phyloP scores from a whole-genome alignment of 179 eudicot species.

The Actinidia chinensis region DNA sequence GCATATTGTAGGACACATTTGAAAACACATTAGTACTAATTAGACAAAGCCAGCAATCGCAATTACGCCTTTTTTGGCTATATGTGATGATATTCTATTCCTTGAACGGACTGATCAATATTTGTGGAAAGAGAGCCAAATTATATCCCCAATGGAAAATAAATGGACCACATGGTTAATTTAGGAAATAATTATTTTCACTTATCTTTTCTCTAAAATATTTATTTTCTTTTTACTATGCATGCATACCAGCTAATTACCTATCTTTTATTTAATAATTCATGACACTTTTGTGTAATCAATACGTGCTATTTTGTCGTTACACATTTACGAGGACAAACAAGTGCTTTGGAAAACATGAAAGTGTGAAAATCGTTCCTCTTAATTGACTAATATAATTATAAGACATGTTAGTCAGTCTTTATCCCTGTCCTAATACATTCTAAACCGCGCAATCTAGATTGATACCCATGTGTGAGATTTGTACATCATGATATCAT shows the following conservation, averaged over 20 bases:
- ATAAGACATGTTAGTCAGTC: no score
- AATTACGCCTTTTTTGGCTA: neutral
- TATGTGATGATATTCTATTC: constrained; percentile 1
- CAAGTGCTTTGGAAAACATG: no score
- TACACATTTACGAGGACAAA: neutral
- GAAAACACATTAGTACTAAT: neutral
- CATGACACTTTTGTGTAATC: neutral
- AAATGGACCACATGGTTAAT: neutral
- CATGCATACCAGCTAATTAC: neutral
- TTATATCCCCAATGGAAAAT: neutral
- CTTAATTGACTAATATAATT: no score
- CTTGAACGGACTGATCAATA: neutral
- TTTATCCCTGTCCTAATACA: no score
- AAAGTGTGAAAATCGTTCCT: neutral
- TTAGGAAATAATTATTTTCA: no score
- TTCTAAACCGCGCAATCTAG: no score
- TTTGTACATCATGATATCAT: no score
- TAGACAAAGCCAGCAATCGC: neutral
- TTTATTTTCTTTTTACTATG: no score
- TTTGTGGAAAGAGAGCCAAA: neutral
- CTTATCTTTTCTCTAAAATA: no score
- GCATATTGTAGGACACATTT: neutral
- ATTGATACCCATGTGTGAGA: no score
- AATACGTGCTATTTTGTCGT: neutral
- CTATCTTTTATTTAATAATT: no score